Evolutionary conservation across 2,329 filamentous ascomycete genomes (phyloP).

Genomic region (Ophiocordyceps polyrhachis-furcata): DNA sequence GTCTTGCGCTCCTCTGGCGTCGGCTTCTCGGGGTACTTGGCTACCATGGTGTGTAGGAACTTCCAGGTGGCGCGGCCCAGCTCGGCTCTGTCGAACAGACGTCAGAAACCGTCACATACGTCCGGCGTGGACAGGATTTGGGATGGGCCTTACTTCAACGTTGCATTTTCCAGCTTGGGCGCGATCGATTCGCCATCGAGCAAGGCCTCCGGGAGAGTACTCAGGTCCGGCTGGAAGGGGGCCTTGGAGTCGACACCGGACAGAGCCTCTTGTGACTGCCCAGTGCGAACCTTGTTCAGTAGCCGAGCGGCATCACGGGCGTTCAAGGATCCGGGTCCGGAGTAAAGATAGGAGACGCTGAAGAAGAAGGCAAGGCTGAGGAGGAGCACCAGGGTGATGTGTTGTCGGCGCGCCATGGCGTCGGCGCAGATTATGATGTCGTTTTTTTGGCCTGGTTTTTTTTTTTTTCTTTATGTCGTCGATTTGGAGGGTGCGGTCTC

Average conservation of each 20-base stretch:
- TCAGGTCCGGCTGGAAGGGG: constrained; percentile 20
- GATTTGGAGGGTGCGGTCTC: background rate
- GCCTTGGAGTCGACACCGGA: constrained; percentile 6
- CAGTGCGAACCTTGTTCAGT: constrained; percentile 2
- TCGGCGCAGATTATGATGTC: background rate
- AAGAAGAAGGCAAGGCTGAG: constrained; percentile 36
- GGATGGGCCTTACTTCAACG: constrained; percentile 40
- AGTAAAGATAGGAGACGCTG: constrained; percentile 39
- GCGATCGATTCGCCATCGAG: constrained; percentile 55
- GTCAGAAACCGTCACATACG: background rate
- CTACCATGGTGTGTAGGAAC: constrained; percentile 52
- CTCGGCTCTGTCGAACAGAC: constrained; percentile 30
- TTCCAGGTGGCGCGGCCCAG: constrained; percentile 52
- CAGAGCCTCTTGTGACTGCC: constrained; percentile 5
- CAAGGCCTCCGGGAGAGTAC: constrained; percentile 25
- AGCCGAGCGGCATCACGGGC: constrained; percentile 4
- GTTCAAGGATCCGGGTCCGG: constrained; percentile 16
- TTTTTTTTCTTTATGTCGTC: background rate
- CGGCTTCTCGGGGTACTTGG: constrained; percentile 48
- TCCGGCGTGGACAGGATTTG: background rate
- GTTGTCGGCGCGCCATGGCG: constrained; percentile 32
- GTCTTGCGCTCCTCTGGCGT: constrained; percentile 41
- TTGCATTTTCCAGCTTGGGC: constrained; percentile 67
- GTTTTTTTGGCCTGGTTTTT: background rate
- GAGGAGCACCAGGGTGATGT: constrained; percentile 33